These are phyloP conservation scores for Alternaria dauci DNA, from an alignment of 2,329 filamentous ascomycete genomes.

Conservation along the genomic window DNA sequence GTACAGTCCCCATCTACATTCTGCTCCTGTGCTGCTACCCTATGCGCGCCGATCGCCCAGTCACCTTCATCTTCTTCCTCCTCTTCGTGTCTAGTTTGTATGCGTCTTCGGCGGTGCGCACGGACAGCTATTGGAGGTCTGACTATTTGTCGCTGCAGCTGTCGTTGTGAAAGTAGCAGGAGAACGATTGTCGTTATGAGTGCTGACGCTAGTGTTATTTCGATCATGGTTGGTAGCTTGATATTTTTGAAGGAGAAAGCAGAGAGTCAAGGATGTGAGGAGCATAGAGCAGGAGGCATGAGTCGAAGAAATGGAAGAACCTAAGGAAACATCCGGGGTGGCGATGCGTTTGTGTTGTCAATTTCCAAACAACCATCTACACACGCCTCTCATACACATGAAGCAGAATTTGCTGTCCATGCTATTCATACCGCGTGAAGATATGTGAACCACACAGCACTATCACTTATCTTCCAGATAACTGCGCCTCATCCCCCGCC, in stretches of 20 bases:
- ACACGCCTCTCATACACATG: too few species aligned
- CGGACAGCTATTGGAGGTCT: background rate
- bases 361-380: too few species aligned
- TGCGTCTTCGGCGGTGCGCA: background rate
- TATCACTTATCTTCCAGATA: background rate
- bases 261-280: too few species aligned
- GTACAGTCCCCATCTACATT: too few species aligned
- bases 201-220: background rate
- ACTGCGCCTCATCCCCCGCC: background rate
- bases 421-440: too few species aligned
- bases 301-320: background rate
- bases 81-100: background rate
- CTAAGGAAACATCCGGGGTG: background rate
- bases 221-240: background rate
- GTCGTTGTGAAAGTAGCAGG: background rate
- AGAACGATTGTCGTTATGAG: background rate
- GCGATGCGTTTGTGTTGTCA: too few species aligned
- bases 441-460: too few species aligned
- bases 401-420: too few species aligned
- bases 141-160: background rate
- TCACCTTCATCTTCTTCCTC: background rate
- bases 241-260: too few species aligned
- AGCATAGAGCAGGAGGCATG: fast-evolving
- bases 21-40: background rate
- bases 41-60: background rate